Evolutionary conservation across 345 rosid genomes (phyloP), one percentile per base, ranked within the genome.

Genomic region (Isatis tinctoria): DNA sequence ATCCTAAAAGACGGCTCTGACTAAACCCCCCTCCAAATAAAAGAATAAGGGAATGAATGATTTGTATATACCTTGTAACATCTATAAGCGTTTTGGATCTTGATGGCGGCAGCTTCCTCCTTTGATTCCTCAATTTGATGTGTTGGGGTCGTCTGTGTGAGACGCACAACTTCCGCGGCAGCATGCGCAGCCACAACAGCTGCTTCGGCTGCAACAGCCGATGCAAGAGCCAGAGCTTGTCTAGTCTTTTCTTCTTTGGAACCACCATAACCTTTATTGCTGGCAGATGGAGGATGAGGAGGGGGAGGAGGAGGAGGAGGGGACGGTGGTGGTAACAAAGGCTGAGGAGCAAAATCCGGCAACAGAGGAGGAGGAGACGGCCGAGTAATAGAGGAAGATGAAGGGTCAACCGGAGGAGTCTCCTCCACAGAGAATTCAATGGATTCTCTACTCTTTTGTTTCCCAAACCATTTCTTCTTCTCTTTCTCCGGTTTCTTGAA

Each of bases 161-260:
- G 80, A 33, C 76, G 75, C 14, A 59, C 62, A 57, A 72, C 72
- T 62, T 70, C 80, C 2, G 76, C 80, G 1, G 72, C 76, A 45
- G 80, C 76, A 58, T 77, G 67, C 4, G 80, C 76, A 58, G 80
- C 76, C 54, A 77, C 72, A 1, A 59, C 80, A 28, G 76, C 76
- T 17, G 80, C 80, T 62, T 75, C 79, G 35, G 67, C 80, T 45
- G 76, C 76, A n/a, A 77, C 75, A 13, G 80, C 76, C 3, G 76
- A 62, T 28, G 80, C 75, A 48, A 70, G 67, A 58, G 76, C 76
- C 1, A 70, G 33, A 65, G 76, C 76, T 57, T 77, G 72, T 71
- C 68, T 64, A 37, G 47, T 77, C 56, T 72, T 71, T 45, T 58
- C 72, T 36, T 77, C 72, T 32, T 39, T 66, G 16, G 62, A 56